These are phyloP conservation scores for Botrytis byssoidea DNA, from an alignment of 2,329 filamentous ascomycete species.

Conservation along the genomic window DNA sequence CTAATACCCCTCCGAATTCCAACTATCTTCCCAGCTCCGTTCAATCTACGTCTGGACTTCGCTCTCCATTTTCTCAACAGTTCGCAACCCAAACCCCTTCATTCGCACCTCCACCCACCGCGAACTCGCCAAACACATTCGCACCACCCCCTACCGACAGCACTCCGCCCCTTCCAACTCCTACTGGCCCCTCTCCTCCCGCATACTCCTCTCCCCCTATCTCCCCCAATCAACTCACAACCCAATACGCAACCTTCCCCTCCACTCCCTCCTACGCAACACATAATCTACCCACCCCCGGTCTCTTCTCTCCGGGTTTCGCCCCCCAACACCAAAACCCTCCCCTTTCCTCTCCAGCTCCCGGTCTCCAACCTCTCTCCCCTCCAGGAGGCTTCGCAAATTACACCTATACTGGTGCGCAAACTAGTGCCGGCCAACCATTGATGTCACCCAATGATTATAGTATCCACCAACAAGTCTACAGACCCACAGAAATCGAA, in stretches of 20 bases:
- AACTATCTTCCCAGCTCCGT: constrained; percentile 41
- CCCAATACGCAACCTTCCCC: constrained; percentile 49
- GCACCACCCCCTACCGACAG: constrained; percentile 31
- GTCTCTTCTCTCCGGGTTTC: constrained; percentile 28
- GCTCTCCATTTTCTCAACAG: constrained; percentile 28
- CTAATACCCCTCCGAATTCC: constrained; percentile 21
- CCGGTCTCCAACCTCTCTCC: constrained; percentile 28
- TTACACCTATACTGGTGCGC: constrained; percentile 47
- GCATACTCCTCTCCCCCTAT: constrained; percentile 15
- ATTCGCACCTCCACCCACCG: constrained; percentile 30
- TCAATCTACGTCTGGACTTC: constrained; percentile 33
- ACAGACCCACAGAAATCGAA: constrained; percentile 66
- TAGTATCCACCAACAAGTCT: constrained; percentile 65
- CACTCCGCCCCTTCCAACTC: constrained; percentile 8
- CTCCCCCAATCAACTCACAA: constrained; percentile 30
- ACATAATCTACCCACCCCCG: constrained; percentile 42
- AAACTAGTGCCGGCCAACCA: constrained; percentile 32
- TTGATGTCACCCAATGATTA: constrained; percentile 47
- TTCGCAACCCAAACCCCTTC: constrained; percentile 21
- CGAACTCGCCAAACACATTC: constrained; percentile 31
- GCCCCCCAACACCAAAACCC: constrained; percentile 20
- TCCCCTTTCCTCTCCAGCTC: constrained; percentile 11
- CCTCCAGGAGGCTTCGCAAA: constrained; percentile 57
- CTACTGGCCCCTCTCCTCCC: constrained; percentile 24
- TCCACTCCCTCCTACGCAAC: constrained; percentile 44